Evolutionary conservation across 23 red algal species (phyloP).

Genomic region (Gracilaria domingensis): DNA sequence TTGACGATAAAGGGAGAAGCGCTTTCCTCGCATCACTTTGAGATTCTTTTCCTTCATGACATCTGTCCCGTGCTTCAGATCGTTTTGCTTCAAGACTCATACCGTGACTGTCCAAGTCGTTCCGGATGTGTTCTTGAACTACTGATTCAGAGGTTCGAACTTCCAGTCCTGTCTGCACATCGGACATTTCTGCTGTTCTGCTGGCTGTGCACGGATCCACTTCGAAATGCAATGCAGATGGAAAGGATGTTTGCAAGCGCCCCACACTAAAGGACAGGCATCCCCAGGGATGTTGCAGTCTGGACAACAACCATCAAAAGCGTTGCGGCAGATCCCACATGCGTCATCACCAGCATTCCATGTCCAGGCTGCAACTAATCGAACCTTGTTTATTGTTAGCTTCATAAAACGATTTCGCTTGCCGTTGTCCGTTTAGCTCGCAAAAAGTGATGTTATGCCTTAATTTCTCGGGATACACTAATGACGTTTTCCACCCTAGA

Average conservation of each 20-base stretch:
- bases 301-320: constrained; percentile 93
- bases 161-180: constrained; percentile 94
- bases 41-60: neutral
- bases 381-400: constrained; percentile 56
- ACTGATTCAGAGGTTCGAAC: constrained; percentile 48
- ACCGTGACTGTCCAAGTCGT: neutral
- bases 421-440: neutral
- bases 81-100: neutral
- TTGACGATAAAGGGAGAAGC: neutral
- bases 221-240: constrained; percentile 96
- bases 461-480: neutral
- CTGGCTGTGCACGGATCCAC: constrained; percentile 75
- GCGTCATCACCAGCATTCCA: constrained; percentile 91
- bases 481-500: neutral
- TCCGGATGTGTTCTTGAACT: neutral
- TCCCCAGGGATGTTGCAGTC: constrained; percentile 90
- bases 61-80: neutral
- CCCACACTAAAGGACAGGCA: constrained; percentile 87
- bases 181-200: constrained; percentile 78
- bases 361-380: constrained; percentile 90
- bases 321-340: constrained; percentile 91
- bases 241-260: constrained; percentile 89
- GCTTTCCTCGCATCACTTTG: neutral
- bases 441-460: neutral
- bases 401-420: constrained; percentile 50